These are phyloP conservation scores for Candida sojae DNA, from an alignment of 1,139 yeast species.

Conservation along the genomic window DNA sequence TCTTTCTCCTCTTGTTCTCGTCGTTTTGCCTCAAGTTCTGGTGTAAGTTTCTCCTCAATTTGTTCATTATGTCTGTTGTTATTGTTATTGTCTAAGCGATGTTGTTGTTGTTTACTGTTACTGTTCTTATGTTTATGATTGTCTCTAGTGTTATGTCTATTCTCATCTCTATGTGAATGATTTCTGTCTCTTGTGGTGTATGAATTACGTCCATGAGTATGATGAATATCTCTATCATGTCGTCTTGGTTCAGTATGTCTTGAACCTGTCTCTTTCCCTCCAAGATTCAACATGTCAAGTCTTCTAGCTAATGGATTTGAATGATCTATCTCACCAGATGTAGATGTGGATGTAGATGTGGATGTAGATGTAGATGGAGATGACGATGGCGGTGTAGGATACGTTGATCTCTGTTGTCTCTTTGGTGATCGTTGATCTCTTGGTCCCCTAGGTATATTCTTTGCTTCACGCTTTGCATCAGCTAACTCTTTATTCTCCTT, in stretches of 20 bases:
- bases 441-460: not conserved
- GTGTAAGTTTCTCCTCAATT: slow-evolving; percentile 9
- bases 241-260: not conserved
- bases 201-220: too few species aligned
- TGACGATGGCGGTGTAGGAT: not conserved
- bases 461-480: slow-evolving; percentile 2
- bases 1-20: slow-evolving; percentile 23
- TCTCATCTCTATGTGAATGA: too few species aligned
- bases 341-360: not conserved
- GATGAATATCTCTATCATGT: not conserved
- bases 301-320: slow-evolving; percentile 22
- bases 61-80: slow-evolving; percentile 7
- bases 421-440: not conserved
- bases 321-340: slow-evolving; percentile 10
- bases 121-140: too few species aligned
- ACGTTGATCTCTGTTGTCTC: not conserved
- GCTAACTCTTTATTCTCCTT: not conserved
- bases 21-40: slow-evolving; percentile 7
- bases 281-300: slow-evolving; percentile 17
- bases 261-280: not conserved
- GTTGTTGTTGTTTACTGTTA: too few species aligned
- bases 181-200: too few species aligned
- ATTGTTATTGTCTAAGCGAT: not conserved
- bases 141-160: too few species aligned
- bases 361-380: not conserved